Evolutionary conservation across 257 asterid species (phyloP).

Genomic region (Mentha longifolia): DNA sequence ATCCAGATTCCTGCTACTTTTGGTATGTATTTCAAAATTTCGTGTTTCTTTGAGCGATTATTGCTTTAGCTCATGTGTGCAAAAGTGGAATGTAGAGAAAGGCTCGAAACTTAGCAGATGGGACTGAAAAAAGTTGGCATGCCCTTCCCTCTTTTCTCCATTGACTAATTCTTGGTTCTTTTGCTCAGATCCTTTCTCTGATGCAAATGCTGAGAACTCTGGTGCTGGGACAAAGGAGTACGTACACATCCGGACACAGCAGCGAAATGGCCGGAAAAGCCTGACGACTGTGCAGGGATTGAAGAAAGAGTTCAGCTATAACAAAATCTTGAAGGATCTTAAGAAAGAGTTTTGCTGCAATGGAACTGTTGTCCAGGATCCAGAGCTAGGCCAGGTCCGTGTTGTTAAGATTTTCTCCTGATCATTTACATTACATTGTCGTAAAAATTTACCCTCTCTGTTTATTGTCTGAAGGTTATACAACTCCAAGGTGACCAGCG

Average conservation of each 20-base stretch:
- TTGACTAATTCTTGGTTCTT: neutral
- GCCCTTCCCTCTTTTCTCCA: neutral
- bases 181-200: constrained; percentile 61
- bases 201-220: constrained; percentile 74
- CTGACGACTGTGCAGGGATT: constrained; percentile 73
- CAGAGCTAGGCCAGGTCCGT: constrained; percentile 85
- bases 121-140: no score
- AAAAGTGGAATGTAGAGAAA: neutral
- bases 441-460: neutral
- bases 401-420: neutral
- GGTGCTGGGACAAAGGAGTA: constrained; percentile 75
- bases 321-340: constrained; percentile 75
- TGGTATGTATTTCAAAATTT: constrained; percentile 39
- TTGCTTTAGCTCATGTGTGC: neutral
- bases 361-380: constrained; percentile 91
- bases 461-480: constrained; percentile 55
- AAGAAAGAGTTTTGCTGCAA: constrained; percentile 94
- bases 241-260: constrained; percentile 71
- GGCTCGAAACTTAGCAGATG: no score
- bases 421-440: neutral
- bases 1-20: constrained; percentile 55
- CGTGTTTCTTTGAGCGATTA: neutral
- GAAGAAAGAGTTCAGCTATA: constrained; percentile 71
- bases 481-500: constrained; percentile 93
- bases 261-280: constrained; percentile 78